Evolutionary conservation across 1,284 basidiomycete genomes (phyloP), one percentile per base, ranked within the genome.

Genomic region (Apiotrichum akiyoshidainum): DNA sequence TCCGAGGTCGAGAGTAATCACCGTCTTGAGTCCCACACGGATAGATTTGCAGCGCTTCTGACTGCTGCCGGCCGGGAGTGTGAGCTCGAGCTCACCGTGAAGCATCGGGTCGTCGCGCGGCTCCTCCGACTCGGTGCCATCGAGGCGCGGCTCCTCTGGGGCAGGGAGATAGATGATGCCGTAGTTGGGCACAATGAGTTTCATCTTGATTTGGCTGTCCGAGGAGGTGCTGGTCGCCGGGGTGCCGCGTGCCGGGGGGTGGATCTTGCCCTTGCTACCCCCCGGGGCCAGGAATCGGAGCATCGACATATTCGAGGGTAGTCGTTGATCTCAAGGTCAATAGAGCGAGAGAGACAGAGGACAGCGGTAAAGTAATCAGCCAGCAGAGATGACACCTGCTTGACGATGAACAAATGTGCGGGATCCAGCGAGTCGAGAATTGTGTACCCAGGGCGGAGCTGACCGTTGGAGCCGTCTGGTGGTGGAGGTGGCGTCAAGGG

Each of bases 1-100:
- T 3, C 63, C 63, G 21, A 65, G 48, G 46, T 65, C 60, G 26
- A 61, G 57, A 11, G 47, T 54, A 47, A 65, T 55, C 22, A 52
- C 46, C 5, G 55, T 55, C 33, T 54, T 53, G 11, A 65, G 35
- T 0, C 60, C 63, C 16, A 65, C 63, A 31, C 63, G 57, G 55
- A 61, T 59, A 0, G 57, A 46, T 19, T 55, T 52, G 45, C 55
- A 57, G 16, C 57, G 51, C 45, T 33, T 21, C 7, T 56, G 46
- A 7, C 46, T 46, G 1, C 31, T 33, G 10, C 46, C 52, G 16
- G 26, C 40, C 8, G 16, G 47, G 6, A 44, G 41, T 21, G 51
- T 53, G 12, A 63, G 52, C 46, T 60, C 61, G 35, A 63, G 58
- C 49, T 60, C 58, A 39, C 61, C 61, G 33, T 52, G 41, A 6